phyloP scores from a whole-genome alignment of 306 rosid species.

The Hylodesmum podocarpum region DNA sequence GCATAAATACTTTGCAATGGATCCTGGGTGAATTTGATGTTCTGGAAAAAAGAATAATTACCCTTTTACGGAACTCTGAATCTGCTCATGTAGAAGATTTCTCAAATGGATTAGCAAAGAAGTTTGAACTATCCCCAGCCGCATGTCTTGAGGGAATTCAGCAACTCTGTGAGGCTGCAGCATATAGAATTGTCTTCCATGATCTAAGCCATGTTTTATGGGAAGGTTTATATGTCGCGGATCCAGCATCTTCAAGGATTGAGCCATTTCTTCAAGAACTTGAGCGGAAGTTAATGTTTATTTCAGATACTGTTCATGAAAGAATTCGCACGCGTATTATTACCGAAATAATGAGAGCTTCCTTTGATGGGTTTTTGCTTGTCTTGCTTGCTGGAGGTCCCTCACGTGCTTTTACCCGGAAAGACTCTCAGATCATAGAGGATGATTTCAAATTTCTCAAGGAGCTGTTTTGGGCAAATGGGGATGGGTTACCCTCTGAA shows the following conservation, averaged over 20 bases:
- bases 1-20: slow-evolving; percentile 88
- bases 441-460: slow-evolving; percentile 81
- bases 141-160: slow-evolving; percentile 95
- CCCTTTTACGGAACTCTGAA: slow-evolving; percentile 88
- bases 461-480: slow-evolving; percentile 91
- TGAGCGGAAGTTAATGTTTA: slow-evolving; percentile 61
- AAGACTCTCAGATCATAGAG: slow-evolving; percentile 82
- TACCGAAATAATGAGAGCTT: slow-evolving; percentile 93
- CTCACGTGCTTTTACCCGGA: slow-evolving; percentile 72
- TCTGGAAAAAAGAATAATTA: slow-evolving; percentile 86
- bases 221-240: slow-evolving; percentile 87
- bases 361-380: slow-evolving; percentile 91
- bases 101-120: slow-evolving; percentile 75
- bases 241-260: slow-evolving; percentile 76
- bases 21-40: slow-evolving; percentile 80
- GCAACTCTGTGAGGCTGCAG: slow-evolving; percentile 86
- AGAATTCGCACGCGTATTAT: slow-evolving; percentile 78
- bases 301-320: slow-evolving; percentile 76
- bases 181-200: slow-evolving; percentile 78
- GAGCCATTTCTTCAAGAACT: slow-evolving; percentile 82
- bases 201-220: slow-evolving; percentile 77
- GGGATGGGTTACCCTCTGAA: slow-evolving; percentile 93
- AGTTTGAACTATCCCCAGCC: slow-evolving; percentile 79
- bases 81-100: slow-evolving; percentile 87
- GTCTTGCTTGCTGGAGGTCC: slow-evolving; percentile 99